phyloP scores from a whole-genome alignment of 495 filamentous ascomycete species.

The Penicillium turbatum region DNA sequence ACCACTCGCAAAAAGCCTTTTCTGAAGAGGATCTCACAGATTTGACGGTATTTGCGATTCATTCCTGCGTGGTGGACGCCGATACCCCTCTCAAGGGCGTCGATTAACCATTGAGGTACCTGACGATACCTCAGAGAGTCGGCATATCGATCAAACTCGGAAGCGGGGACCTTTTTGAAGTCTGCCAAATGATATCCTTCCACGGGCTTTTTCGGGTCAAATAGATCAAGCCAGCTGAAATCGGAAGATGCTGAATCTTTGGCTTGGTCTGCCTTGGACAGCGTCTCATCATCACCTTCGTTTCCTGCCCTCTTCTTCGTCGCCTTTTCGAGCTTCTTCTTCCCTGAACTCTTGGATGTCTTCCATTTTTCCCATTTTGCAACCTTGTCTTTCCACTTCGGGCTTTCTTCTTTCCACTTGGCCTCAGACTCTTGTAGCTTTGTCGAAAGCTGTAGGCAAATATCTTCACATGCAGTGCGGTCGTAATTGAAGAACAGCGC shows the following conservation, averaged over 20 bases:
- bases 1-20: constrained; percentile 69
- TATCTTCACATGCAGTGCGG: constrained; percentile 55
- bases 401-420: constrained; percentile 50
- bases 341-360: constrained; percentile 33
- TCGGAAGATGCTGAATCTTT: constrained; percentile 53
- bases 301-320: constrained; percentile 38
- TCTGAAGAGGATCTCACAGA: constrained; percentile 57
- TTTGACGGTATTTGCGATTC: constrained; percentile 70
- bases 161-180: constrained; percentile 43
- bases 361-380: constrained; percentile 50
- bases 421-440: constrained; percentile 52
- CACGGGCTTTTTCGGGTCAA: constrained; percentile 60
- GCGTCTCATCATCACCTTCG: constrained; percentile 28
- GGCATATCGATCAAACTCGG: constrained; percentile 51
- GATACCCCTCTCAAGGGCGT: constrained; percentile 58
- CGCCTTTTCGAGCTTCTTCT: constrained; percentile 22
- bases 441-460: constrained; percentile 43
- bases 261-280: constrained; percentile 49
- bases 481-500: constrained; percentile 77
- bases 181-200: constrained; percentile 64
- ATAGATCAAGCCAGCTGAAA: constrained; percentile 51
- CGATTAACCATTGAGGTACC: constrained; percentile 40
- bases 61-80: constrained; percentile 76
- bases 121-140: constrained; percentile 40
- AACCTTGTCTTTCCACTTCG: constrained; percentile 56